These are phyloP conservation scores for Daldinia caldariorum DNA, from an alignment of 495 filamentous ascomycete species.

Conservation along the genomic window DNA sequence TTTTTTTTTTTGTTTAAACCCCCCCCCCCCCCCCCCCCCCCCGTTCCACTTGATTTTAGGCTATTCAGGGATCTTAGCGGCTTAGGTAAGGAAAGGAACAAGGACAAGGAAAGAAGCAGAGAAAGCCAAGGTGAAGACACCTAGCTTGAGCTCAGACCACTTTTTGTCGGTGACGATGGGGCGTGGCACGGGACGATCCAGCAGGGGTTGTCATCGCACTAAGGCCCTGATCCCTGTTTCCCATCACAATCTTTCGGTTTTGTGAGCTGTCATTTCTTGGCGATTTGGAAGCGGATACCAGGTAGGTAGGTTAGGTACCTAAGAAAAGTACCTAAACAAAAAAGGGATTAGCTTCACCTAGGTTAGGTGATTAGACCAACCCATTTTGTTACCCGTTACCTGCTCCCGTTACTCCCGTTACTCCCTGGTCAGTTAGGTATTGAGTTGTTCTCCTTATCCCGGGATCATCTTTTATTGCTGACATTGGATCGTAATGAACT, in stretches of 20 bases:
- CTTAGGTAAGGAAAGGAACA: background rate
- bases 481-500: background rate
- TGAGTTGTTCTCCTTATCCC: no score
- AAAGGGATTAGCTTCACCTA: no score
- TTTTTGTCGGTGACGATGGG: conserved; percentile 5
- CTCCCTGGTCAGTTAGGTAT: no score
- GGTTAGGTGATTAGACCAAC: no score
- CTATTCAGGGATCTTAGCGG: background rate
- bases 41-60: background rate
- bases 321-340: no score
- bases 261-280: conserved; percentile 40
- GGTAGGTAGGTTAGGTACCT: no score
- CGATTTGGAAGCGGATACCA: no score
- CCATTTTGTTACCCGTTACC: background rate
- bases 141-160: conserved; percentile 35
- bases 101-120: background rate
- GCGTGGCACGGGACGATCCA: conserved; percentile 43
- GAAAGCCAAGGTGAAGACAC: background rate
- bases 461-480: background rate
- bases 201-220: conserved; percentile 5
- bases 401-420: no score
- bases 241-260: conserved; percentile 30
- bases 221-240: conserved; percentile 33
- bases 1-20: no score
- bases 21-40: no score